Percentiles rank a stretch among this genome's conserved stretches.
Evolutionary conservation across 2,329 filamentous ascomycete genomes (phyloP).

Genomic region (Fusarium brevicatenulatum): DNA sequence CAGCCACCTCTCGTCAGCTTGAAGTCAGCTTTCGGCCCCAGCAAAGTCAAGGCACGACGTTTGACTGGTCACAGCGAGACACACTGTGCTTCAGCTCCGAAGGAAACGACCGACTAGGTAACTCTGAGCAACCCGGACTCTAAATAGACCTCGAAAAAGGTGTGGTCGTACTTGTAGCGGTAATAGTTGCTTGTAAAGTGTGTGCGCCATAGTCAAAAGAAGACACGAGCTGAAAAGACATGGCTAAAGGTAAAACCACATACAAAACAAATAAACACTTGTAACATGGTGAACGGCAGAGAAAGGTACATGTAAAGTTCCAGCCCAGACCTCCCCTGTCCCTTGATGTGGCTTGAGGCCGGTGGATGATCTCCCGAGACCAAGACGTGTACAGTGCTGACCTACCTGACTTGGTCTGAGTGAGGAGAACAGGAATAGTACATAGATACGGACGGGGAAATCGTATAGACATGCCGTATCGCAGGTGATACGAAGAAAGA

Average conservation of each 20-base stretch:
- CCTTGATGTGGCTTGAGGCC: slow-evolving; percentile 21
- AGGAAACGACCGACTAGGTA: background rate
- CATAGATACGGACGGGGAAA: slow-evolving; percentile 23
- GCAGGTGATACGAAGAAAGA: slow-evolving; percentile 16
- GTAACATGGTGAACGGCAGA: slow-evolving; percentile 10
- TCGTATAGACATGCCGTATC: slow-evolving; percentile 11
- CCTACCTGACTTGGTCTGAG: background rate
- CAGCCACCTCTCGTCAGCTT: slow-evolving; percentile 38
- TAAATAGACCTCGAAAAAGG: background rate
- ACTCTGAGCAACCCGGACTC: slow-evolving; percentile 2
- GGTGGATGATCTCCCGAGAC: slow-evolving; percentile 31
- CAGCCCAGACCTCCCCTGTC: slow-evolving; percentile 6
- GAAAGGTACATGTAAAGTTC: background rate
- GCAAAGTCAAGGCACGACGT: slow-evolving; percentile 12
- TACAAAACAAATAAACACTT: slow-evolving; percentile 7
- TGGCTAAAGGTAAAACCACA: background rate
- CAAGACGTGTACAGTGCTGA: slow-evolving; percentile 25
- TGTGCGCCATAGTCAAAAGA: slow-evolving; percentile 5
- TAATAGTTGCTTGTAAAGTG: slow-evolving; percentile 7
- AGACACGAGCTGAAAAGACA: slow-evolving; percentile 30
- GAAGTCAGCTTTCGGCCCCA: slow-evolving; percentile 33
- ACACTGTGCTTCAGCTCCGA: slow-evolving; percentile 26
- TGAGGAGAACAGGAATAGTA: slow-evolving; percentile 24
- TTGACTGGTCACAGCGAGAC: slow-evolving; percentile 9
- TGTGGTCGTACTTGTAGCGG: slow-evolving; percentile 35